phyloP scores from a whole-genome alignment of 2,329 filamentous ascomycete genomes.

The Trichoderma afroharzianum region DNA sequence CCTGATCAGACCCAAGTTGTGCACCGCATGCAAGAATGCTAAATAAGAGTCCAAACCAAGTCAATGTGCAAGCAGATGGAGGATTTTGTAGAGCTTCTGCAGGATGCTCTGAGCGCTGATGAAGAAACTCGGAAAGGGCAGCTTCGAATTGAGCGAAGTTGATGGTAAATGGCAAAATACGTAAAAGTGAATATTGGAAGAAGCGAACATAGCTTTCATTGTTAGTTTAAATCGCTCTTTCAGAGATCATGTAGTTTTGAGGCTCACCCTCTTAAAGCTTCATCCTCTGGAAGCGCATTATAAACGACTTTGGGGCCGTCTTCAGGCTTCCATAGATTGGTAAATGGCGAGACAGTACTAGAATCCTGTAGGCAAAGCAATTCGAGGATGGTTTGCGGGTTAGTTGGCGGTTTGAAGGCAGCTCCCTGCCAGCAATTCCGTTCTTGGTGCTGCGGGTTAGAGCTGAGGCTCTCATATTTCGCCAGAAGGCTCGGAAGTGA shows the following conservation, averaged over 20 bases:
- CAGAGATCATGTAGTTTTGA: no score
- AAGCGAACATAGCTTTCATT: neutral
- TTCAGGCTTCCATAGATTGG: neutral
- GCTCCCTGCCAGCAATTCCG: neutral
- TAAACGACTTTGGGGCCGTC: neutral
- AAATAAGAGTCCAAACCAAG: neutral
- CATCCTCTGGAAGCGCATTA: neutral
- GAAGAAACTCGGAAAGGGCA: neutral
- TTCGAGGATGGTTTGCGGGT: neutral
- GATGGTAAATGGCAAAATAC: neutral
- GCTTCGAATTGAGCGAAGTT: neutral
- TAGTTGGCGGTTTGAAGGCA: neutral
- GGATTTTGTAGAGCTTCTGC: neutral
- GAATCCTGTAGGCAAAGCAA: neutral
- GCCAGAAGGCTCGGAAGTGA: neutral
- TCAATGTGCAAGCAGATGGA: neutral
- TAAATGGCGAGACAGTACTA: neutral
- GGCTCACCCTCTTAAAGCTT: neutral
- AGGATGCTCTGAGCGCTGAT: neutral
- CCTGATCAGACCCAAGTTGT: neutral
- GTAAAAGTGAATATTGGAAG: neutral
- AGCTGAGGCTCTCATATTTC: neutral
- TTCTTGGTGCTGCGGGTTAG: neutral
- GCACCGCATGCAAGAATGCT: neutral
- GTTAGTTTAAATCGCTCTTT: neutral